Evolutionary conservation across 2,329 filamentous ascomycete genomes (phyloP).

Genomic region (Phialophora expanda): DNA sequence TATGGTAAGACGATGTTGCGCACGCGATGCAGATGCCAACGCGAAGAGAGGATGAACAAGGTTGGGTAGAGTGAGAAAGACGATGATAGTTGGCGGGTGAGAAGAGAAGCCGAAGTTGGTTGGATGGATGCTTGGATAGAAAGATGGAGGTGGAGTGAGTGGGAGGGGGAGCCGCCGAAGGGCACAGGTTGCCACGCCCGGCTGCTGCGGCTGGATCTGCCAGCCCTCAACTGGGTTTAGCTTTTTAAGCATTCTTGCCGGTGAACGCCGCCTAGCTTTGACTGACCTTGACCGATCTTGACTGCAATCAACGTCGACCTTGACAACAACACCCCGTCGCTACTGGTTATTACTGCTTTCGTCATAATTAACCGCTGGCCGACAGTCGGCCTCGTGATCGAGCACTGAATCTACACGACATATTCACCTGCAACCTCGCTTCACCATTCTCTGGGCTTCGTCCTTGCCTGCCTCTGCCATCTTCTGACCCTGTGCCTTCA

Average conservation of each 20-base stretch:
- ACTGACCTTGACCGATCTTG: background rate
- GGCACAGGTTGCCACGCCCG: background rate
- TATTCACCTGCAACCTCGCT: background rate
- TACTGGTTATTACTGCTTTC: background rate
- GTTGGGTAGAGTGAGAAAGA: constrained; percentile 17
- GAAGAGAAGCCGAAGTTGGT: constrained; percentile 15
- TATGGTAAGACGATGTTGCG: constrained; percentile 17
- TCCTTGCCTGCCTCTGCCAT: background rate
- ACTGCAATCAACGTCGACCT: background rate
- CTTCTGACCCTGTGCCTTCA: background rate
- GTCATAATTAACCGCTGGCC: background rate
- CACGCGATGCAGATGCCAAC: constrained; percentile 23
- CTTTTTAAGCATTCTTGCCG: background rate
- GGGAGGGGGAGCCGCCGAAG: constrained; percentile 2
- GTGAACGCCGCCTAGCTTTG: background rate
- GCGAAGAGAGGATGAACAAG: constrained; percentile 23
- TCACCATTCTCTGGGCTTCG: background rate
- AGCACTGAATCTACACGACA: background rate
- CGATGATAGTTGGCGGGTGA: constrained; percentile 24
- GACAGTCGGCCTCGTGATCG: background rate
- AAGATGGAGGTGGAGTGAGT: constrained; percentile 8
- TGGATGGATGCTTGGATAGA: constrained; percentile 19
- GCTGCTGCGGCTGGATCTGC: background rate
- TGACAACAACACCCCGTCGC: background rate
- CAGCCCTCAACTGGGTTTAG: background rate